A percentile compares a stretch with the other conserved stretches of the same genome.
Conservation (phyloP, 768 basidiomycete genomes). For the Chalciporus sphaerocephalus region DNA sequence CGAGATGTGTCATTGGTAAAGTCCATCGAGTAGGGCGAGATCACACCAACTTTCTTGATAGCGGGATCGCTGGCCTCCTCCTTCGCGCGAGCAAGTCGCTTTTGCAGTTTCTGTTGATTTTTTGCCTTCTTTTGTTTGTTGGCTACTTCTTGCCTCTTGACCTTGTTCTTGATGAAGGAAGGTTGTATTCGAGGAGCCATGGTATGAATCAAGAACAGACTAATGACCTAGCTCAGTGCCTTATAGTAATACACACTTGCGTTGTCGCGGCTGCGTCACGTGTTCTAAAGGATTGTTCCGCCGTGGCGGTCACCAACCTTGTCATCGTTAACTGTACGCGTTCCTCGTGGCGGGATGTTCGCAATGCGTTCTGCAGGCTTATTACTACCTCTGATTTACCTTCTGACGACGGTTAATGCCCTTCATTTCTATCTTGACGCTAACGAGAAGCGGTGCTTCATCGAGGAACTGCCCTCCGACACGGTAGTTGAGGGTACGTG, state of each 20-base stretch:
- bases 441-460: conserved; percentile 89
- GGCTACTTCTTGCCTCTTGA: conserved; percentile 76
- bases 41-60: conserved; percentile 61
- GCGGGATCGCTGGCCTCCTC: conserved; percentile 71
- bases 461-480: conserved; percentile 92
- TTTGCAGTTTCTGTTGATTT: conserved; percentile 74
- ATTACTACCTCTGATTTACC: conserved; percentile 37
- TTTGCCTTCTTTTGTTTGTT: conserved; percentile 74
- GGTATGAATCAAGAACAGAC: not conserved
- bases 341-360: conserved; percentile 21
- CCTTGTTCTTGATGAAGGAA: conserved; percentile 78
- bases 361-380: conserved; percentile 22
- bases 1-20: not conserved
- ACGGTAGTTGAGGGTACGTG: conserved; percentile 88
- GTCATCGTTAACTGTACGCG: not conserved
- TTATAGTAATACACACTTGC: too few relatives aligned
- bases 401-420: conserved; percentile 53
- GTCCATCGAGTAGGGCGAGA: not conserved
- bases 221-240: not conserved
- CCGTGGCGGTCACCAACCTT: not conserved
- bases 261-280: conserved; percentile 17
- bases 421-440: conserved; percentile 97
- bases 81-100: conserved; percentile 73
- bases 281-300: conserved; percentile 10
- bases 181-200: conserved; percentile 65